Base-by-base conservation (phyloP, 345 rosid genomes). In the Clarkia xantiana region DNA sequence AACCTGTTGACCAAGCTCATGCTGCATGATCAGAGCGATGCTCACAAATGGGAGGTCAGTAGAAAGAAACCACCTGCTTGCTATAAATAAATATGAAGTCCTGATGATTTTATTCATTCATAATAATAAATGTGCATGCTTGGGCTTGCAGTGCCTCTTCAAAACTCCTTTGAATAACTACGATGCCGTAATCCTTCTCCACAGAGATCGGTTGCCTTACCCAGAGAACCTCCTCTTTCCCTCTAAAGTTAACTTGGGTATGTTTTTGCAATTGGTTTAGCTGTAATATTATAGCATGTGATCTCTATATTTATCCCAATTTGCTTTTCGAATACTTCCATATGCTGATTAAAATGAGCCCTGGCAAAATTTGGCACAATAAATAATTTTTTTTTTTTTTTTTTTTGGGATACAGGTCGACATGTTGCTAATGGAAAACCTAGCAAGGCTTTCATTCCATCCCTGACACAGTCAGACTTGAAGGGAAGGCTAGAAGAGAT, bases 101-200 rank as follows among this genome's bases (percentile, higher is more conserved):
- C n/a, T 18, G 39, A n/a, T 0, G 13, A 1, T 47, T 2, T 14
- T 49, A 15, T 49, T 8, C n/a, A 25, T 12, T 29, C 11, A 34
- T 34, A 9, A 6, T 34, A n/a, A 14, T 34, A 19, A 49, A 10
- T 18, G 2, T 14, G 8, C 11, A 16, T 18, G 9, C 5, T 29
- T 7, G 9, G 14, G 41, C 47, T 50, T 72, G 66, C 78, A 90
- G 97, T 77, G 94, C 59, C 86, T 90, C 54, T 72, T 86, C 72
- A 70, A 82, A 56, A 90, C 97, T 57, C 97, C 96, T 2, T 59
- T 86, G 71, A 72, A 65, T 78, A 86, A 86, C 70, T 86, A 83
- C 56, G 86, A 90, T 62, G 94, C 91, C 14, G 84, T 90, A 52
- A 57, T 90, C 58, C 86, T 86, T 72, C 86, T 90, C 58, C 96